Base-by-base conservation (phyloP, 2,329 filamentous ascomycete species). In the Karstenula rhodostoma region DNA sequence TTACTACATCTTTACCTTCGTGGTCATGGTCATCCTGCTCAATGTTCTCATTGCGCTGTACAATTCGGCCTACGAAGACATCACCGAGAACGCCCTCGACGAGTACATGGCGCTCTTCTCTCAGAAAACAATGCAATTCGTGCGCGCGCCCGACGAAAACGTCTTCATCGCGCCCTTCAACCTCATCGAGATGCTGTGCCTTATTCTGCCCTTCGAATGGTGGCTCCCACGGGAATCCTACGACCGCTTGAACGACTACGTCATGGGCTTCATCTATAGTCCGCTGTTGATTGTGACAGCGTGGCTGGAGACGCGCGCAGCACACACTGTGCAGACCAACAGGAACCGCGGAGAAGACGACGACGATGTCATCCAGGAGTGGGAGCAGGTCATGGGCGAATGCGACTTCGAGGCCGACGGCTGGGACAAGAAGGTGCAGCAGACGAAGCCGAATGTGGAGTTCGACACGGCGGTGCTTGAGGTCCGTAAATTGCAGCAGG, bases 121-220 rank as follows among this genome's bases (percentile, higher is more conserved):
- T 0, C 91, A 96, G 68, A 97, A 97, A 79, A 97, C 95, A 0
- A 92, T 98, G 86, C 93, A 96, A 72, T 99, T 97, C 72, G 92
- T 98, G 19, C 92, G 95, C 51, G 95, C 95, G 0, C 95, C 95
- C 0, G 95, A 99, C 70, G 95, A 99, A 78, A 99, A 99, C 69
- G 95, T 99, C 57, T 99, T 95, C 79, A 97, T 99, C 71, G 89
- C 95, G 0, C 95, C 95, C 0, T 91, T 99, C 79, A 99, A 99
- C 76, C 84, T 99, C 2, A 86, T 99, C 61, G 95, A 99, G 77
- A 89, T 98, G 19, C 83, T 97, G 62, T 82, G 87, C 62, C 85
- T 97, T 3, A 86, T 91, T 42, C 73, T 96, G 0, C 92, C 92
- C 0, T 89, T 96, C 56, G 95, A 98, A 81, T 99, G 95, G 95